phyloP scores from a whole-genome alignment of 306 rosid species.

The Ammopiptanthus mongolicus region DNA sequence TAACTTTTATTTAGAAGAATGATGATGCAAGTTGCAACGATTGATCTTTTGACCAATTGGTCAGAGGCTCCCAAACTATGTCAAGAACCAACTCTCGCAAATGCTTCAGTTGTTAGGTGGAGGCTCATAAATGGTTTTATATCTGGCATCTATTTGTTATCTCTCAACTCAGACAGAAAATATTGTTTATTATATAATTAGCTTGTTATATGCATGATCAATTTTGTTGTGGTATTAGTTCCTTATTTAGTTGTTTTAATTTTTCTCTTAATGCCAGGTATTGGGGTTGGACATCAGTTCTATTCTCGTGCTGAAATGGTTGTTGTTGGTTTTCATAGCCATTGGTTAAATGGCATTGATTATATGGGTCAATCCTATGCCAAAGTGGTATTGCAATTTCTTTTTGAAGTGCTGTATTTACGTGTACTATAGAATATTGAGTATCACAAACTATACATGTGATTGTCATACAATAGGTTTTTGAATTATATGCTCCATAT shows the following conservation, averaged over 20 bases:
- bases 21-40: neutral
- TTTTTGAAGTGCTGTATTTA: neutral
- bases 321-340: slow-evolving; percentile 87
- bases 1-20: neutral
- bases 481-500: neutral
- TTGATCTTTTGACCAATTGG: neutral
- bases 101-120: no score
- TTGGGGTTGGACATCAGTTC: slow-evolving; percentile 86
- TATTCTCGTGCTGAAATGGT: slow-evolving; percentile 99
- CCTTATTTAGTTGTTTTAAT: neutral
- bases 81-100: no score
- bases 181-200: neutral
- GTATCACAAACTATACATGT: neutral
- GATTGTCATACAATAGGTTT: neutral
- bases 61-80: no score
- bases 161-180: neutral
- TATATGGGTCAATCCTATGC: slow-evolving; percentile 60
- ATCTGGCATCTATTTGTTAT: neutral
- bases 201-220: neutral
- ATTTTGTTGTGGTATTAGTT: neutral
- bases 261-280: slow-evolving; percentile 49
- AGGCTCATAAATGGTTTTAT: no score
- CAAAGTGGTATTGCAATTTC: slow-evolving; percentile 54
- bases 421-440: neutral
- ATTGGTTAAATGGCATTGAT: slow-evolving; percentile 96